These are phyloP conservation scores for Penicillium nucicola DNA, from an alignment of 495 filamentous ascomycete species.

Conservation along the genomic window DNA sequence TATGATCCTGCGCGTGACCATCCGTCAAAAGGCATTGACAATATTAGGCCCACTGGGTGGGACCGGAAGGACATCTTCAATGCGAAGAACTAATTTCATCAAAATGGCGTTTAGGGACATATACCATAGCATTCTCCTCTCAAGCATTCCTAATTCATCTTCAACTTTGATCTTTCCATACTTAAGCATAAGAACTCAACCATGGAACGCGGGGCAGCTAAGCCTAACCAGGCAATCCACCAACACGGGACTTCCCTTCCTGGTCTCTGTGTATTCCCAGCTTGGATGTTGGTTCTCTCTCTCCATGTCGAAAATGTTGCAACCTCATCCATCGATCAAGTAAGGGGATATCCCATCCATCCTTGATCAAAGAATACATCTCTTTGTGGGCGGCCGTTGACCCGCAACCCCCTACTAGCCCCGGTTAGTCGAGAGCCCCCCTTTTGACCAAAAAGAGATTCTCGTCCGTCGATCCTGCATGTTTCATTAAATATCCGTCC, in stretches of 20 bases:
- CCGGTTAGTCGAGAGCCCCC: slow-evolving; percentile 18
- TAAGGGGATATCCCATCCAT: no score
- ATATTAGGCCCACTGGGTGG: slow-evolving; percentile 69
- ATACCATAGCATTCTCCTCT: not conserved
- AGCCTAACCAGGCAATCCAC: slow-evolving; percentile 5
- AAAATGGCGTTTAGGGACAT: not conserved
- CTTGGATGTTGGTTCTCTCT: slow-evolving; percentile 1
- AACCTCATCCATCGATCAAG: no score
- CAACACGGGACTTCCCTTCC: not conserved
- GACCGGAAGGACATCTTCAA: slow-evolving; percentile 72
- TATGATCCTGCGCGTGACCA: slow-evolving; percentile 60
- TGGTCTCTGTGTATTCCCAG: not conserved
- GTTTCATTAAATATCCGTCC: slow-evolving; percentile 25
- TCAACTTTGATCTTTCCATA: not conserved
- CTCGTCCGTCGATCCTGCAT: slow-evolving; percentile 26
- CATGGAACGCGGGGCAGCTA: slow-evolving; percentile 11
- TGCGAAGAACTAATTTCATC: not conserved
- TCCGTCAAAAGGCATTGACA: slow-evolving; percentile 67
- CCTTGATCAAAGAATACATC: no score
- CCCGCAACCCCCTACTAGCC: slow-evolving; percentile 23
- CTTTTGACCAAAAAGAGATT: slow-evolving; percentile 28
- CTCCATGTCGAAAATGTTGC: not conserved
- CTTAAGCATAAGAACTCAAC: not conserved
- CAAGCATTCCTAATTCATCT: no score
- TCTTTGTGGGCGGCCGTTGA: slow-evolving; percentile 5